Percentiles rank a stretch among this genome's conserved stretches.
Conservation (phyloP, 768 basidiomycete genomes). For the Phylloporus rhodoxanthus region DNA sequence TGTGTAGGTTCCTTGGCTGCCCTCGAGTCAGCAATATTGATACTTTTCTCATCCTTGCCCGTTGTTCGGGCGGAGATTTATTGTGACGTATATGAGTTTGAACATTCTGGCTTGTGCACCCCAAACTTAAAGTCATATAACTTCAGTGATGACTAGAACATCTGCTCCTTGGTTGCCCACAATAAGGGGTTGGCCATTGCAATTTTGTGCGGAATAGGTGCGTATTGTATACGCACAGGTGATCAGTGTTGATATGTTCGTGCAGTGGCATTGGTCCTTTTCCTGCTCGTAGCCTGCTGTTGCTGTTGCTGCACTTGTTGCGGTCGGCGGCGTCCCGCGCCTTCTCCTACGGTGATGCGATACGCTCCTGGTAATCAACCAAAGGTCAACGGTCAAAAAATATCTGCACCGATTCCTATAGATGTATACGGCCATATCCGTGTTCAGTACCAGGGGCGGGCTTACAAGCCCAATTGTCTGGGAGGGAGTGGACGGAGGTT, state of each 20-base stretch:
- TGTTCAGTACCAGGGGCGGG: constrained; percentile 1
- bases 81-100: constrained; percentile 7
- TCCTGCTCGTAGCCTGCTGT: not conserved
- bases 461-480: not conserved
- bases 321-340: not conserved
- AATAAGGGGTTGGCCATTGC: constrained; percentile 1
- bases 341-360: not conserved
- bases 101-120: no score
- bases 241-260: not conserved
- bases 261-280: constrained; percentile 4
- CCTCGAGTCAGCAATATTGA: constrained; percentile 1
- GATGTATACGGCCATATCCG: not conserved
- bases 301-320: not conserved
- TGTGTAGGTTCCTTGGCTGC: constrained; percentile 1
- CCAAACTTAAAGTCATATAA: not conserved
- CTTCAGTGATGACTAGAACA: constrained; percentile 1
- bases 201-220: constrained; percentile 2
- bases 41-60: constrained; percentile 8
- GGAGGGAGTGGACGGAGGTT: constrained; percentile 1
- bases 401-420: not conserved
- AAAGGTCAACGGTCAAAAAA: not conserved
- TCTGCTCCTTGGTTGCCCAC: constrained; percentile 8
- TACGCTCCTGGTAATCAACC: constrained; percentile 1
- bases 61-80: constrained; percentile 7
- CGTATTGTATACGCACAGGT: not conserved